These are phyloP conservation scores for Protomyces lactucae-debilis DNA, from an alignment of 1,139 yeast species.

Conservation along the genomic window DNA sequence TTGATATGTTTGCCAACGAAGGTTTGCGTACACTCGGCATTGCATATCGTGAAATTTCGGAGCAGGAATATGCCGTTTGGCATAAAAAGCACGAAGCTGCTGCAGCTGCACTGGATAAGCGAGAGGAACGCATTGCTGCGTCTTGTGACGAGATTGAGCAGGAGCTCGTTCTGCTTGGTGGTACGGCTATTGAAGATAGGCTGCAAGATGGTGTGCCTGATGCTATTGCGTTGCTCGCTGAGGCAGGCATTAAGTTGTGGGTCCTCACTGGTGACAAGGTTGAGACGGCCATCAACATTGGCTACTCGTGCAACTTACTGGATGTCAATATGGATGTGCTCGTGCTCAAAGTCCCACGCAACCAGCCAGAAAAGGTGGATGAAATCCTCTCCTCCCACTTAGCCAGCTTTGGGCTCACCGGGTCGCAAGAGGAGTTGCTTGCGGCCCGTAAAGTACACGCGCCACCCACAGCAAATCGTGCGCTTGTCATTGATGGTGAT, in stretches of 20 bases:
- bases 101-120: conserved; percentile 60
- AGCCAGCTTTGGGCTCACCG: conserved; percentile 57
- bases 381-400: conserved; percentile 58
- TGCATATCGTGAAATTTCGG: conserved; percentile 70
- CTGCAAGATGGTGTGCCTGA: conserved; percentile 96
- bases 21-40: conserved; percentile 92
- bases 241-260: conserved; percentile 95
- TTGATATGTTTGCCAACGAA: conserved; percentile 92
- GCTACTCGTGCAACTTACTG: conserved; percentile 86
- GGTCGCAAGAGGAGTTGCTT: conserved; percentile 55
- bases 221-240: conserved; percentile 72
- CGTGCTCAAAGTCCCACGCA: conserved; percentile 53
- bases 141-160: conserved; percentile 79
- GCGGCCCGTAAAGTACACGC: conserved; percentile 65
- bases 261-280: conserved; percentile 96
- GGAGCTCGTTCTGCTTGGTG: conserved; percentile 71
- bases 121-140: conserved; percentile 73
- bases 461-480: conserved; percentile 72
- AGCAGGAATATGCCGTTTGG: conserved; percentile 65
- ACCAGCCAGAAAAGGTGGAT: conserved; percentile 49
- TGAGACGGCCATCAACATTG: conserved; percentile 96
- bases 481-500: conserved; percentile 88
- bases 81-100: conserved; percentile 64
- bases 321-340: conserved; percentile 82
- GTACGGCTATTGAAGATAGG: conserved; percentile 96